Base-by-base conservation (phyloP, 345 rosid species). In the Pistacia atlantica region DNA sequence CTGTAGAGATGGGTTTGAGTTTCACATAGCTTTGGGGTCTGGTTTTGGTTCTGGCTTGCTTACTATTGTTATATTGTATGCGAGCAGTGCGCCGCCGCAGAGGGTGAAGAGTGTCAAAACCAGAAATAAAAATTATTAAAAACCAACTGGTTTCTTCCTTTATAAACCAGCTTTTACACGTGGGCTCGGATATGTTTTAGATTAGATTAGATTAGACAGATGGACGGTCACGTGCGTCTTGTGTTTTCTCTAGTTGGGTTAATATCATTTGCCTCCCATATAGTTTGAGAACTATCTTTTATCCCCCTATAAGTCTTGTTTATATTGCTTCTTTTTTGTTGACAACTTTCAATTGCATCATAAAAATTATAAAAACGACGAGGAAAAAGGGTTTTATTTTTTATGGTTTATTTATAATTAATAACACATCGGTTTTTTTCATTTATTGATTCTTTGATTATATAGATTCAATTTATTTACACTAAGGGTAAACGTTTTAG, bases 211-310 rank as follows among this genome's bases (percentile, higher is more conserved):
- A 42, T 42, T 42, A 42, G 46, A 42, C 10, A 8, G 70, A 64
- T 33, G 72, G 67, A 22, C 10, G 63, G 67, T 78, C 84, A 78
- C 82, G 80, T 75, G 74, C 46, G 71, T 73, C 72, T 18, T 52
- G 84, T 77, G 78, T 55, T 49, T 11, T 25, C 38, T 8, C 12
- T 61, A 42, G 8, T 42, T 42, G 46, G 9, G 9, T 42, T 42
- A 42, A 42, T 59, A 54, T 31, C 16, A 7, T 18, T 3, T n/a
- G 5, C 2, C 33, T 42, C 9, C 9, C 0, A 5, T 42, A 42
- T 42, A 42, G 46, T 42, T 42, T 42, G 46, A 6, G 9, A 42
- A 8, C 10, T 7, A 42, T 42, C 1, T 7, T 42, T 42, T 10
- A 42, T 42, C 10, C 46, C 9, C 46, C 46, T 7, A 0, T 4